Conservation (phyloP, 1,284 basidiomycete genomes). For the Malassezia dermatis region DNA sequence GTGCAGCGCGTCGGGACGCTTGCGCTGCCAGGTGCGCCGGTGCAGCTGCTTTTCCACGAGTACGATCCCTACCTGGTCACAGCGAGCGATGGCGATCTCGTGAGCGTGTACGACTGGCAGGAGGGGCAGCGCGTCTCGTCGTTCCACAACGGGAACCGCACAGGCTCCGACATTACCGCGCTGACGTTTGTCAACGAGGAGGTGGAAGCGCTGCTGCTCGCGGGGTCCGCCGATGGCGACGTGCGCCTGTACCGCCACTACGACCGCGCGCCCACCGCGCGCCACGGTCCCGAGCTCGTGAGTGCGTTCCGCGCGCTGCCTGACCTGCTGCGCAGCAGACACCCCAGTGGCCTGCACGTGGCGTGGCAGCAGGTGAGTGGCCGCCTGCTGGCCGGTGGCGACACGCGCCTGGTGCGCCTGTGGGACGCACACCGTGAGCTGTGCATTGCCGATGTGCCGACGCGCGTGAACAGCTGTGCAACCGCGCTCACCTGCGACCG, state of each 20-base stretch:
- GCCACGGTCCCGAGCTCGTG: conserved; percentile 62
- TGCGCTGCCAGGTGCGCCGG: conserved; percentile 51
- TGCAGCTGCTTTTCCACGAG: conserved; percentile 71
- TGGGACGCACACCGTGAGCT: conserved; percentile 94
- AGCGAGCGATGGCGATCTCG: conserved; percentile 72
- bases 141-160: conserved; percentile 80
- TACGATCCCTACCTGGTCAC: conserved; percentile 81
- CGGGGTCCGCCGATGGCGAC: conserved; percentile 80
- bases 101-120: conserved; percentile 94
- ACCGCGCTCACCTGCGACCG: conserved; percentile 75
- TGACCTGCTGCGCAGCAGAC: conserved; percentile 61
- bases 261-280: conserved; percentile 39
- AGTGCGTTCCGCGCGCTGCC: conserved; percentile 83
- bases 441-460: conserved; percentile 70
- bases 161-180: conserved; percentile 72
- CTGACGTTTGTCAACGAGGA: conserved; percentile 94
- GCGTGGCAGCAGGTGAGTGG: conserved; percentile 91
- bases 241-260: conserved; percentile 87
- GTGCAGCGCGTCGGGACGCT: conserved; percentile 67
- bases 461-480: conserved; percentile 76
- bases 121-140: conserved; percentile 63
- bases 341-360: conserved; percentile 71
- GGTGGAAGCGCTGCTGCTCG: conserved; percentile 77
- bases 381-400: conserved; percentile 75
- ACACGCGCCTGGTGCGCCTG: conserved; percentile 74